Base-by-base conservation (phyloP, 306 rosid genomes). In the Pterocarpus macrocarpus region DNA sequence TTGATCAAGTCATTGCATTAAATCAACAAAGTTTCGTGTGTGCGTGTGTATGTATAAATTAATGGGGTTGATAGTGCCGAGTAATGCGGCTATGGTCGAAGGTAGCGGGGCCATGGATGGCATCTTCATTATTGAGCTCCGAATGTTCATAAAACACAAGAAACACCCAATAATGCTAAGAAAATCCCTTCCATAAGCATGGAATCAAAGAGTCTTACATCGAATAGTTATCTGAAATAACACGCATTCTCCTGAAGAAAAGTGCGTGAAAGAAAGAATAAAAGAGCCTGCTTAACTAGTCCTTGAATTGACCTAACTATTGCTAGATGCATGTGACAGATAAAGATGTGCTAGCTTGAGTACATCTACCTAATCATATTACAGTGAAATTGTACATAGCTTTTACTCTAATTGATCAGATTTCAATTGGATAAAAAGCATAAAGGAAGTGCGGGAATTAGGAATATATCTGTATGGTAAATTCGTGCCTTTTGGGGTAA, bases 41-140 rank as follows among this genome's bases (percentile, higher is more conserved):
- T 55, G 13, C 53, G 53, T 47, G 53, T 47, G 15, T 47, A 9
- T 43, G 9, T 47, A 47, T 14, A 16, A n/a, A 55, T 52, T 6
- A 7, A 75, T 59, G 36, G 41, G 16, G 44, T 55, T 71, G 9
- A 56, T 69, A 35, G 64, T 41, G 45, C 71, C 86, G 82, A 65
- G 71, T 44, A 64, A 83, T 55, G 71, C 83, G 83, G 83, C 33
- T 64, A 53, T 45, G 80, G 86, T 83, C 75, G 70, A 22, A 43
- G 14, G 32, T 28, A 22, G 33, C 52, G 65, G 65, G 80, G 83
- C 76, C 83, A 71, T 56, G 63, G 63, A 15, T 58, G 52, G 50
- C 63, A 44, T 1, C 28, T 59, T 44, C 77, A 83, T 78, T 65
- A 83, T 83, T 78, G 66, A 73, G 53, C 75, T 71, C 13, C 8